These are phyloP conservation scores for Ogataea kodamae DNA, from an alignment of 805 yeast species.

Conservation along the genomic window DNA sequence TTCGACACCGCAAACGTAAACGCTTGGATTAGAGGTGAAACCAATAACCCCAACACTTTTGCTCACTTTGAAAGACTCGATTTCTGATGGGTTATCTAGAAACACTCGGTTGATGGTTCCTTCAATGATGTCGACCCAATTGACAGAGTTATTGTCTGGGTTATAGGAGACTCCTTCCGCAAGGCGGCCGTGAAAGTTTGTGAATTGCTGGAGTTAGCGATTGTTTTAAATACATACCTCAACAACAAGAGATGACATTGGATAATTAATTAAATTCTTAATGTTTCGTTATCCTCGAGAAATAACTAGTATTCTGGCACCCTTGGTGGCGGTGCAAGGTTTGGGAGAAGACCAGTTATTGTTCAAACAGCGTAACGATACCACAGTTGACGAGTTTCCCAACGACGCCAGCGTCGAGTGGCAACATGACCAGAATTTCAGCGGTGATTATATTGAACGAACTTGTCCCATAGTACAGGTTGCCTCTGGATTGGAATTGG, in stretches of 20 bases:
- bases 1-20: conserved; percentile 58
- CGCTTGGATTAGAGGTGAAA: conserved; percentile 53
- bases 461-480: conserved; percentile 24
- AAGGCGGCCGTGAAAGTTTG: conserved; percentile 40
- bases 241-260: conserved; percentile 7
- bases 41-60: conserved; percentile 70
- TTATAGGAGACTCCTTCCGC: conserved; percentile 69
- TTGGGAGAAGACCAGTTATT: conserved; percentile 28
- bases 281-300: conserved; percentile 41
- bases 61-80: conserved; percentile 35
- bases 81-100: conserved; percentile 24
- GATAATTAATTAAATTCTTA: no score
- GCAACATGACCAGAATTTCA: conserved; percentile 2
- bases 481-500: conserved; percentile 31
- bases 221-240: conserved; percentile 5
- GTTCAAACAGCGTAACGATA: conserved; percentile 5
- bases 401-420: conserved; percentile 17
- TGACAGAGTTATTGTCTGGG: conserved; percentile 47
- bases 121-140: conserved; percentile 45
- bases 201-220: conserved; percentile 20
- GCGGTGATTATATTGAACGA: conserved; percentile 14
- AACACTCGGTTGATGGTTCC: conserved; percentile 39
- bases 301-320: conserved; percentile 34
- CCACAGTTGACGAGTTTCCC: conserved; percentile 1
- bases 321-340: conserved; percentile 43